These are phyloP conservation scores for Diplocarpon rosae DNA, from an alignment of 2,329 filamentous ascomycete genomes.

Conservation along the genomic window DNA sequence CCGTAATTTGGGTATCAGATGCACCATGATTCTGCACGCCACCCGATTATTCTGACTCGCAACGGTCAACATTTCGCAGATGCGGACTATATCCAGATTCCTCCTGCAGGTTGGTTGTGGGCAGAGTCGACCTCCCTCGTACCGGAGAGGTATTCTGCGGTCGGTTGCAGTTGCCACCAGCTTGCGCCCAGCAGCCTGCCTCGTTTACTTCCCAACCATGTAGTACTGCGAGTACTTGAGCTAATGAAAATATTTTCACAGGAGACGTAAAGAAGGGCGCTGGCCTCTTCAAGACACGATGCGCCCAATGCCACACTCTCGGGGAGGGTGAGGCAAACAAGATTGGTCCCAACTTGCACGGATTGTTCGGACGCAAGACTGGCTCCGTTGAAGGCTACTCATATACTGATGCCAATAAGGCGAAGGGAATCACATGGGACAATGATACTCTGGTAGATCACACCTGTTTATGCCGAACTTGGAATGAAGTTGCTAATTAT, in stretches of 20 bases:
- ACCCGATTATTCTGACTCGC: constrained; percentile 1
- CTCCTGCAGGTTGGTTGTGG: neutral
- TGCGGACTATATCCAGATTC: too few species aligned
- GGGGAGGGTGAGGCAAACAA: constrained; percentile 89
- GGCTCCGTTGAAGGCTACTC: constrained; percentile 85
- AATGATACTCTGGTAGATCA: constrained; percentile 66
- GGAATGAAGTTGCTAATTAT: neutral
- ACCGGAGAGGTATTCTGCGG: neutral
- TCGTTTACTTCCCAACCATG: neutral
- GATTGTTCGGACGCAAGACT: constrained; percentile 93
- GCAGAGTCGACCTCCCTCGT: neutral
- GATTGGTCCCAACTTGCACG: constrained; percentile 93
- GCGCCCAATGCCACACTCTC: constrained; percentile 96
- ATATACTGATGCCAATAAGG: constrained; percentile 99
- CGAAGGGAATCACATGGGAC: constrained; percentile 83
- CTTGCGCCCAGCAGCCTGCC: constrained; percentile 10
- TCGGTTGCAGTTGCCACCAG: neutral
- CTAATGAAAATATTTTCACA: constrained; percentile 33
- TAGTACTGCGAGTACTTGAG: constrained; percentile 1
- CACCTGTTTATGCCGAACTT: too few species aligned
- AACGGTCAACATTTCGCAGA: neutral
- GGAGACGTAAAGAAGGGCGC: constrained; percentile 95
- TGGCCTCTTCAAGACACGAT: constrained; percentile 98
- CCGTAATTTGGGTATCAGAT: neutral
- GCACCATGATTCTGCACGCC: constrained; percentile 6